Evolutionary conservation across 371 early-diverging fungal genomes (phyloP).

Genomic region (Dinochytrium kinnereticum): DNA sequence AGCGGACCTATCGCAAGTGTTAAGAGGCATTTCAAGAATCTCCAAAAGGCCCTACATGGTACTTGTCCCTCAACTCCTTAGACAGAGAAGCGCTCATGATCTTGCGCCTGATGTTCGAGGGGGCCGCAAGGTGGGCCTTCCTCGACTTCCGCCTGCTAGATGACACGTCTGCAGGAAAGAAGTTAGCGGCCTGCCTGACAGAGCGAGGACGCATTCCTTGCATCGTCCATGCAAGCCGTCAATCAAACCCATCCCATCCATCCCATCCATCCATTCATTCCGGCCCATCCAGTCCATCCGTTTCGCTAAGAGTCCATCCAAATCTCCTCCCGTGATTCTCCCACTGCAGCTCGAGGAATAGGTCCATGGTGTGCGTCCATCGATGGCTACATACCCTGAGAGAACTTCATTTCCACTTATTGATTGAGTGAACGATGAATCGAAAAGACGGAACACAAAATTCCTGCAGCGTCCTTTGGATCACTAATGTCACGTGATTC

Average conservation of each 20-base stretch:
- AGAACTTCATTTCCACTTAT: conserved; percentile 1
- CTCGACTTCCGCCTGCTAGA: conserved; percentile 95
- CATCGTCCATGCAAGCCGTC: no score
- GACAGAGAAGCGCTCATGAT: conserved; percentile 96
- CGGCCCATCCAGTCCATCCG: not conserved
- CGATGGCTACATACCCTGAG: not conserved
- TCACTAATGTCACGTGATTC: no score
- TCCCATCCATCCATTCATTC: not conserved
- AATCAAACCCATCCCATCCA: no score
- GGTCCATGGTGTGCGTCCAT: no score
- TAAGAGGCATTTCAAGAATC: not conserved
- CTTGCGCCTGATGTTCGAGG: conserved; percentile 91
- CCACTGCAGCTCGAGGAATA: no score
- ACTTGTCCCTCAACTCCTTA: conserved; percentile 97
- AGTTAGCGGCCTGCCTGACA: not conserved
- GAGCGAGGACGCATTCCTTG: no score
- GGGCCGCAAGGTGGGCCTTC: conserved; percentile 98
- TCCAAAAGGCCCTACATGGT: conserved; percentile 66
- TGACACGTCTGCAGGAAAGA: conserved; percentile 61
- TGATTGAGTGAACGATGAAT: not conserved
- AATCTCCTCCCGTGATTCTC: no score
- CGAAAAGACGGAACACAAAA: not conserved
- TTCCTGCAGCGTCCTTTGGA: no score
- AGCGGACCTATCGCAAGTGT: conserved; percentile 66
- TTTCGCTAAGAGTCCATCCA: not conserved